Evolutionary conservation across 2,329 filamentous ascomycete genomes (phyloP), one percentile per base, ranked within the genome.

Genomic region (Beauveria sp.): DNA sequence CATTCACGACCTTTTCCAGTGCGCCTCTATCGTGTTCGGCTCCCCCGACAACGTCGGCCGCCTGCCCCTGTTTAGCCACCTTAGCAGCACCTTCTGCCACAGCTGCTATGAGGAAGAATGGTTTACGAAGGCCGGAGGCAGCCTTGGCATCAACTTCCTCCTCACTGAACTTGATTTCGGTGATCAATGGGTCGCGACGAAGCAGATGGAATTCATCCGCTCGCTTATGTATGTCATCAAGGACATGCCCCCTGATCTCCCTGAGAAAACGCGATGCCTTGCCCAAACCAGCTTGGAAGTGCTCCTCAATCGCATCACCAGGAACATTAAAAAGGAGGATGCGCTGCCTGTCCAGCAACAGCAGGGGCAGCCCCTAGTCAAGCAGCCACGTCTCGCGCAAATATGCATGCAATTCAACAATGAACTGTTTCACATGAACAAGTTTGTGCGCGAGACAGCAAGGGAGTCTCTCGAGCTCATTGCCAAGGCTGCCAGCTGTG

Each of bases 201-300:
- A 91, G 67, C 92, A 97, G 70, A 84, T 89, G 58, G 92, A 97
- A 62, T 92, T 97, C 67, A 87, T 94, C 62, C 86, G 91, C 56
- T 91, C 92, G n/a, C 79, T 99, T 60, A 88, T 96, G 76, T 97
- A 96, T 74, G 92, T 99, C 65, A 91, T 99, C 77, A 99, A 99
- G 76, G 94, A 99, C 71, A 97, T 97, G 83, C 94, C 96, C 0
- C 84, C 90, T 60, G 94, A 99, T 71, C 81, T 99, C 1, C 93
- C 96, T 1, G 92, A 96, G 61, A 92, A 89, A 70, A 97, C 94
- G 2, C 84, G 94, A 41, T 81, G 87, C 40, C 86, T 91, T 63
- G 92, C 94, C 0, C 90, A 96, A 73, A 83, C 87, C 22, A 96
- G 93, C 0, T 79, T 99, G 24, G 87, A 93, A 67, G 82, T 90